A percentile compares a stretch with the other conserved stretches of the same genome.
phyloP scores from a whole-genome alignment of 352 stramenopile genomes.

The Phytophthora europaea region DNA sequence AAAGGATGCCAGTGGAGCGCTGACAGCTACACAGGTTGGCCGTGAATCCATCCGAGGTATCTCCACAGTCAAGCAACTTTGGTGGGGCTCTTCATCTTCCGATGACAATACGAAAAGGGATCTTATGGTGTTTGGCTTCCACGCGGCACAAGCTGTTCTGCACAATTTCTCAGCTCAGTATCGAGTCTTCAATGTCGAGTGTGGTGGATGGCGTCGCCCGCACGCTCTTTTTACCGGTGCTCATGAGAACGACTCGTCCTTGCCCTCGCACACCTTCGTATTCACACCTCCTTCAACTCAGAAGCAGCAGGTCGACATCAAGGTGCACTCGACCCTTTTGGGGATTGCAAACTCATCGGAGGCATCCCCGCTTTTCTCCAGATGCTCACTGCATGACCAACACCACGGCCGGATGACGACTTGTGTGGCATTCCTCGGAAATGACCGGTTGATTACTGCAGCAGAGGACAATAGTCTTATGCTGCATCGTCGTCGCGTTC shows the following conservation, averaged over 20 bases:
- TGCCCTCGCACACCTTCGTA: constrained; percentile 70
- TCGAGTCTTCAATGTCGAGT: constrained; percentile 81
- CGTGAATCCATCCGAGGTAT: constrained; percentile 85
- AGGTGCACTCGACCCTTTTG: constrained; percentile 72
- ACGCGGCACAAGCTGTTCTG: constrained; percentile 75
- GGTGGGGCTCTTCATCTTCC: constrained; percentile 33
- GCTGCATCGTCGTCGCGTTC: constrained; percentile 52
- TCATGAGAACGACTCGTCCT: constrained; percentile 24
- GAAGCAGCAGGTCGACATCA: constrained; percentile 64
- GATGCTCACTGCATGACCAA: constrained; percentile 68
- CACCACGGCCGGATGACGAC: constrained; percentile 84
- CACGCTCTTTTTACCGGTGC: constrained; percentile 58
- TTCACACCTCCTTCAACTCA: constrained; percentile 69
- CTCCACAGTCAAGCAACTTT: constrained; percentile 79
- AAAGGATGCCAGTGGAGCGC: constrained; percentile 31
- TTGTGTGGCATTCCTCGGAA: constrained; percentile 60
- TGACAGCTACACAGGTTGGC: constrained; percentile 49
- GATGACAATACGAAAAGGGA: constrained; percentile 31
- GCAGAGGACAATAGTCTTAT: constrained; percentile 89
- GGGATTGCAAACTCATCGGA: background rate
- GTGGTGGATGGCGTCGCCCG: constrained; percentile 85
- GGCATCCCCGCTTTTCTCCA: constrained; percentile 25
- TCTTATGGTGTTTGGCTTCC: constrained; percentile 88
- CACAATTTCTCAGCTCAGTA: constrained; percentile 82
- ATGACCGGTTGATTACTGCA: constrained; percentile 66